Evolutionary conservation across 441 rosid genomes (phyloP), one percentile per base, ranked within the genome.

Genomic region (Pelargonium citronellum): DNA sequence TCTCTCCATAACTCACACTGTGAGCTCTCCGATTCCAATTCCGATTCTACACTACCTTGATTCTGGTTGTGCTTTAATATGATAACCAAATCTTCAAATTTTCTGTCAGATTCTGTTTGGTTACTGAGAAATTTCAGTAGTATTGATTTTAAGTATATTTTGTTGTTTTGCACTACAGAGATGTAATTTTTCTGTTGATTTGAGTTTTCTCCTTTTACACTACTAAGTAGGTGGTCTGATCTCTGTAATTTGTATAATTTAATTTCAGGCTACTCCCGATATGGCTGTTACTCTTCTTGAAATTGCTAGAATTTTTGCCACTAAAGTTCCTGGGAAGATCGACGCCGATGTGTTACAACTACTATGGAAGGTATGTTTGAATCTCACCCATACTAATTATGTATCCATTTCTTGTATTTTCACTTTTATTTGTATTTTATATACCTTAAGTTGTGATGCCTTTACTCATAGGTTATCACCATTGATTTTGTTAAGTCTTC

Each of bases 261-360:
- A 15, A 51, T 64, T 64, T 58, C 82, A 95, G 99, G 98, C 97
- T 66, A 90, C 99, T 62, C 99, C 98, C 64, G 98, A 92, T 83
- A 95, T 95, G 99, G 99, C 99, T 74, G 97, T 95, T 69, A 95
- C 97, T 69, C 90, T 95, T 75, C 98, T 95, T 67, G 99, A 92
- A 89, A 91, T 95, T 78, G 99, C 99, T 60, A 86, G 99, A 82
- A 92, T 95, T 74, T 95, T 95, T 74, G 98, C 99, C 63, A 95
- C 99, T 34, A 95, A 95, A 86, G 99, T 95, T 79, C 99, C 99
- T 0, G 99, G 98, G 76, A 92, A 95, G 84, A 95, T 95, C 19
- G 99, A 95, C 22, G 98, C 99, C 75, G 98, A 95, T 80, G 98
- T 95, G 79, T 80, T 95, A 69, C 99, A 95, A 71, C 81, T 95